A percentile compares a stretch with the other conserved stretches of the same genome.
These are phyloP conservation scores for Escovopsis sp. DNA, from an alignment of 2,329 filamentous ascomycete species.

Conservation along the genomic window DNA sequence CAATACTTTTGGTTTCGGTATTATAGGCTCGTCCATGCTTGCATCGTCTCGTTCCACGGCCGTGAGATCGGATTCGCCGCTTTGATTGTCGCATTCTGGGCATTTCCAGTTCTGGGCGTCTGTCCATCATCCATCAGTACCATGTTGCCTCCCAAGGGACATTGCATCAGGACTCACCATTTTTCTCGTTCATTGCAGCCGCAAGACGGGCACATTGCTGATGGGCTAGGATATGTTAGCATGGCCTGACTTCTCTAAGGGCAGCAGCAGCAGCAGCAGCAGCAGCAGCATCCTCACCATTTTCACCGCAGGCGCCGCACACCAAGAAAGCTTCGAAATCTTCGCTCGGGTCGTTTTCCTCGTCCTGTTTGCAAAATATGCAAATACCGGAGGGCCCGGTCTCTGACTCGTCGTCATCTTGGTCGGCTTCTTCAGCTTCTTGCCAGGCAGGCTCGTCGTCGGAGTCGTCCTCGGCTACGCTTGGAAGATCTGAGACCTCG, in stretches of 20 bases:
- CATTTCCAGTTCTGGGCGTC: slow-evolving; percentile 35
- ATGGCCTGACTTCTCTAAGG: neutral
- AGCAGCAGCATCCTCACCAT: slow-evolving; percentile 45
- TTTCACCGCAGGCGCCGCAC: slow-evolving; percentile 66
- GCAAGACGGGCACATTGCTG: slow-evolving; percentile 73
- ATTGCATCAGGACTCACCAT: slow-evolving; percentile 12
- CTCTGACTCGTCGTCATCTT: slow-evolving; percentile 43
- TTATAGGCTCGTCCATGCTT: slow-evolving; percentile 11
- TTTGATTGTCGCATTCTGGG: slow-evolving; percentile 26
- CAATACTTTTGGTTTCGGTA: slow-evolving; percentile 14
- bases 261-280: neutral
- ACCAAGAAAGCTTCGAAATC: slow-evolving; percentile 68
- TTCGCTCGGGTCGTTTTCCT: slow-evolving; percentile 68
- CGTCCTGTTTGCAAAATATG: slow-evolving; percentile 71
- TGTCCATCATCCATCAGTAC: slow-evolving; percentile 16
- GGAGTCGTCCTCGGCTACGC: slow-evolving; percentile 38
- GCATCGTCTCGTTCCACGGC: slow-evolving; percentile 13
- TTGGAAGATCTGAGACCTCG: slow-evolving; percentile 31
- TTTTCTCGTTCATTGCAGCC: slow-evolving; percentile 21
- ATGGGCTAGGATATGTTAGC: slow-evolving; percentile 54
- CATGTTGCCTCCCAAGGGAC: neutral
- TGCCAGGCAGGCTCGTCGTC: slow-evolving; percentile 34
- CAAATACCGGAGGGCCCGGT: slow-evolving; percentile 29
- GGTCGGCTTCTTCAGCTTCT: slow-evolving; percentile 36
- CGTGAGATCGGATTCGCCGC: slow-evolving; percentile 17